phyloP scores from a whole-genome alignment of 768 basidiomycete genomes.

The Agaricus sinodeliciosus region DNA sequence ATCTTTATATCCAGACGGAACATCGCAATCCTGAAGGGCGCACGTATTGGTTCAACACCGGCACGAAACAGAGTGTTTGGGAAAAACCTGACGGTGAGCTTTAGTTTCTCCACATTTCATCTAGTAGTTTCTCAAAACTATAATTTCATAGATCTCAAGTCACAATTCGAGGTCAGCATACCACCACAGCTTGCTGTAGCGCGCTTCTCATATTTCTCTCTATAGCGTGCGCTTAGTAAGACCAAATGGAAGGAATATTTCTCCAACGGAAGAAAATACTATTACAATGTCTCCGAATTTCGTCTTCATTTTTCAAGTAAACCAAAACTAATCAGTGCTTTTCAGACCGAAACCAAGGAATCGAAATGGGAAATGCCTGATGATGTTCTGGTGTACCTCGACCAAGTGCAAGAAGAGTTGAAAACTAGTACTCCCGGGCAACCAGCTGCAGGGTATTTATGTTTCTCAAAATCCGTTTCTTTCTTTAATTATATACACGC shows the following conservation, averaged over 20 bases:
- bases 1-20: conserved; percentile 57
- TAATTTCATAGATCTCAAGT: conserved; percentile 62
- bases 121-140: conserved; percentile 3
- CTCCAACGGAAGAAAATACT: conserved; percentile 86
- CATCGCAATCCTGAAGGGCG: conserved; percentile 94
- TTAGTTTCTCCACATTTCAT: neutral
- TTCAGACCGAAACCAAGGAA: conserved; percentile 78
- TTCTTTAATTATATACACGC: neutral
- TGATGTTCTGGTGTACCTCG: conserved; percentile 78
- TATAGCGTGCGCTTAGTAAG: conserved; percentile 76
- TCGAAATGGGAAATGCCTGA: conserved; percentile 99
- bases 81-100: conserved; percentile 89
- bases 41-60: conserved; percentile 96
- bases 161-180: conserved; percentile 73
- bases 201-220: conserved; percentile 8
- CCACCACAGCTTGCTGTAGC: conserved; percentile 5
- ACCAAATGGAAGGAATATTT: conserved; percentile 98
- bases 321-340: conserved; percentile 3
- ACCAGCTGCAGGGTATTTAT: conserved; percentile 3
- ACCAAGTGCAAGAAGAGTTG: conserved; percentile 58
- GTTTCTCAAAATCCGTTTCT: neutral
- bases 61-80: conserved; percentile 89
- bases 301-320: neutral
- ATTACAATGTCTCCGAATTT: conserved; percentile 61
- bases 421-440: conserved; percentile 44